Evolutionary conservation across 768 basidiomycete species (phyloP).

Genomic region (Cystobasidium onofrii): DNA sequence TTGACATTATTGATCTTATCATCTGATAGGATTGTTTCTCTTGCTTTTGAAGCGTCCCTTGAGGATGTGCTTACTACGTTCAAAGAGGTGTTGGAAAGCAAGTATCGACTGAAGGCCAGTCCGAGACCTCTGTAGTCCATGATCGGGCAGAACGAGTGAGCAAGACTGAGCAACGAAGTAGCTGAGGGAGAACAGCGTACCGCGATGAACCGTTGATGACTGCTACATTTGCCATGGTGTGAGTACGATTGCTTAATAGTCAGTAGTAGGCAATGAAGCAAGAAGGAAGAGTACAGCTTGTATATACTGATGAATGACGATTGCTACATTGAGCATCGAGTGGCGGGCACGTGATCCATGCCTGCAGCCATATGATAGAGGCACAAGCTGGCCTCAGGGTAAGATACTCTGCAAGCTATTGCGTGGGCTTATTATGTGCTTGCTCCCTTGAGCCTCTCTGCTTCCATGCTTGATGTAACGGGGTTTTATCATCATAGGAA

Average conservation of each 20-base stretch:
- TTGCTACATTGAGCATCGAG: not conserved
- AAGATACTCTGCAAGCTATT: no score
- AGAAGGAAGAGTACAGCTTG: not conserved
- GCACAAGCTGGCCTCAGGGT: no score
- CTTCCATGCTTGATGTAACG: no score
- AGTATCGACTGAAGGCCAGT: slow-evolving; percentile 41
- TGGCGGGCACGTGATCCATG: no score
- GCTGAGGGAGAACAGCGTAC: not conserved
- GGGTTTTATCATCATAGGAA: no score
- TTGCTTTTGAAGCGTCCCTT: slow-evolving; percentile 40
- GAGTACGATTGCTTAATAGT: not conserved
- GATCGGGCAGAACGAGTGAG: not conserved
- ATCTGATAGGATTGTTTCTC: slow-evolving; percentile 39
- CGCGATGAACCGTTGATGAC: slow-evolving; percentile 7
- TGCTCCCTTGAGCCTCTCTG: no score
- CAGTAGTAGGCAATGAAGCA: not conserved
- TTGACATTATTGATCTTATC: slow-evolving; percentile 25
- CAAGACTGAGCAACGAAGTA: no score
- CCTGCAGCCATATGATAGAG: no score
- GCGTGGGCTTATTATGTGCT: no score
- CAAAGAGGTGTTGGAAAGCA: slow-evolving; percentile 45
- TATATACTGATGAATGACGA: not conserved
- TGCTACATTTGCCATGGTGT: not conserved
- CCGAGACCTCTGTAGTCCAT: slow-evolving; percentile 32
- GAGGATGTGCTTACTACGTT: slow-evolving; percentile 46